phyloP scores from a whole-genome alignment of 768 basidiomycete species.

The Amanita rimosa region DNA sequence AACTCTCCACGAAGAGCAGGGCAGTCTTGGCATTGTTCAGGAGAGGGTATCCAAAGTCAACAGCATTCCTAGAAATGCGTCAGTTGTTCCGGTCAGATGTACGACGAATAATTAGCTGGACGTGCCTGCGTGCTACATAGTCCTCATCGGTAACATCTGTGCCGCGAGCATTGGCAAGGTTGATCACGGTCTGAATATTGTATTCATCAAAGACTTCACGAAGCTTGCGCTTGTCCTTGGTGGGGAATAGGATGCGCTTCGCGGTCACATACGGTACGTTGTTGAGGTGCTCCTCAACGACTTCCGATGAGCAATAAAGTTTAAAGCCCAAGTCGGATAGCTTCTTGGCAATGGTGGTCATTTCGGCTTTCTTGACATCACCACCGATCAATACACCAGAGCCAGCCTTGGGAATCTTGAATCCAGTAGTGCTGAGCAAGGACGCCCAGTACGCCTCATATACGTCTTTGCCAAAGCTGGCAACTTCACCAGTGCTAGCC shows the following conservation, averaged over 20 bases:
- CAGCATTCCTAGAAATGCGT: constrained; percentile 57
- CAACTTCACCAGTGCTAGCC: constrained; percentile 98
- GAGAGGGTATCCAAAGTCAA: constrained; percentile 89
- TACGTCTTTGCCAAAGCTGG: constrained; percentile 86
- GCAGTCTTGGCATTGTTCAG: constrained; percentile 88
- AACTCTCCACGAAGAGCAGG: constrained; percentile 80
- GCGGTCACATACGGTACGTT: constrained; percentile 63
- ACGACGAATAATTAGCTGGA: constrained; percentile 7
- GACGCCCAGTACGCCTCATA: constrained; percentile 96
- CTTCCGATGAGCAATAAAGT: constrained; percentile 77
- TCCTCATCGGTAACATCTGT: constrained; percentile 78
- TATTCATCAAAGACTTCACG: constrained; percentile 90
- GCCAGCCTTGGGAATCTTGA: constrained; percentile 76
- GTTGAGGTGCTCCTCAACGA: constrained; percentile 76
- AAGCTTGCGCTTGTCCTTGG: constrained; percentile 90
- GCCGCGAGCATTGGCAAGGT: constrained; percentile 76
- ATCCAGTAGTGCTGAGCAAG: constrained; percentile 89
- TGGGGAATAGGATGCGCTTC: constrained; percentile 93
- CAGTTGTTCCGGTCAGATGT: constrained; percentile 3
- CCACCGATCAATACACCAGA: constrained; percentile 92
- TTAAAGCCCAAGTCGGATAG: constrained; percentile 88
- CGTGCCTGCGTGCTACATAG: constrained; percentile 86
- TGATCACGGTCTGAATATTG: constrained; percentile 91
- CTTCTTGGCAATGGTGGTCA: constrained; percentile 69
- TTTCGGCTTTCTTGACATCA: constrained; percentile 79